Evolutionary conservation across 768 basidiomycete genomes (phyloP).

Genomic region (Megacollybia marginata): DNA sequence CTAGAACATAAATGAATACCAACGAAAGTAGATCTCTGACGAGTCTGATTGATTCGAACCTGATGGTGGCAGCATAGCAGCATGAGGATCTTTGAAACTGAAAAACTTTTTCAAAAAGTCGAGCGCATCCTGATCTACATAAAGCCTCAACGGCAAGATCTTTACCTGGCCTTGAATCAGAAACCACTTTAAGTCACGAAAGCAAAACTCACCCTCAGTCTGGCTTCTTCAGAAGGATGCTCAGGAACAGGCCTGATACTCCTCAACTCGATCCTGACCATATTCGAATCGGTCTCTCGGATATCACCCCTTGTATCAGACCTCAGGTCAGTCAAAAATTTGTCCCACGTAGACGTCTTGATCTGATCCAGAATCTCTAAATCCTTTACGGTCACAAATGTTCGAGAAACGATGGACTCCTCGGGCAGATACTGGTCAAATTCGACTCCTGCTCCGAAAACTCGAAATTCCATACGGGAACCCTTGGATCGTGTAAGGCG

Average conservation of each 20-base stretch:
- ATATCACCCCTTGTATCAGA: constrained; percentile 83
- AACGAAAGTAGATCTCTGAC: constrained; percentile 70
- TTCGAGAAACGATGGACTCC: constrained; percentile 53
- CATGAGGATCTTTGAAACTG: constrained; percentile 68
- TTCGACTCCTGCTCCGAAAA: constrained; percentile 59
- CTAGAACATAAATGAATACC: constrained; percentile 15
- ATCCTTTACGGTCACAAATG: constrained; percentile 60
- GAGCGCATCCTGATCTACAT: constrained; percentile 97
- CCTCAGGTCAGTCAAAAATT: constrained; percentile 84
- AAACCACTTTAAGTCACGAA: neutral
- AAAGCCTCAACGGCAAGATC: constrained; percentile 80
- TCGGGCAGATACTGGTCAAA: constrained; percentile 56
- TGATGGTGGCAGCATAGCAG: constrained; percentile 25
- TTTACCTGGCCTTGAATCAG: constrained; percentile 53
- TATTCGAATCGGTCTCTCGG: constrained; percentile 85
- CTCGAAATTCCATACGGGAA: constrained; percentile 77
- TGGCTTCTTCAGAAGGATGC: constrained; percentile 64
- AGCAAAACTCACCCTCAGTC: constrained; percentile 55
- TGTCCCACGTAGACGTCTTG: constrained; percentile 97
- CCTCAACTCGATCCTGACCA: constrained; percentile 83
- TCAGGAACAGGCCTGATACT: constrained; percentile 67
- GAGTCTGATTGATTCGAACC: constrained; percentile 13
- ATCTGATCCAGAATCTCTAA: constrained; percentile 95
- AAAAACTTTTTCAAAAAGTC: constrained; percentile 98
- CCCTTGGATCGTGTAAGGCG: constrained; percentile 65